These are phyloP conservation scores for Ramicandelaber brevisporus DNA, from an alignment of 192 early-diverging fungal genomes.

Conservation along the genomic window DNA sequence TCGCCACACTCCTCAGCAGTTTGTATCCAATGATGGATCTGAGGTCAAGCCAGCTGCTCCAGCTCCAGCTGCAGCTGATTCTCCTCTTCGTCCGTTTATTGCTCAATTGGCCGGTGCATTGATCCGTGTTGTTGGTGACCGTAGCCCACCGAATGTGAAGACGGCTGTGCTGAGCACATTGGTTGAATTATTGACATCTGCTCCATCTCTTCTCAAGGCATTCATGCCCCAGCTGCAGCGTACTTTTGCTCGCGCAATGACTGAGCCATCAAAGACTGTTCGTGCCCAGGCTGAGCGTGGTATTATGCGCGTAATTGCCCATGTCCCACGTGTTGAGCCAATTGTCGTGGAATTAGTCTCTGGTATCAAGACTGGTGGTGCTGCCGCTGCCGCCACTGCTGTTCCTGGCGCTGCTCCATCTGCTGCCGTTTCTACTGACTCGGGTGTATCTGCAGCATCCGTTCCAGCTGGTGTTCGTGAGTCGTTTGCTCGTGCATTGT, in stretches of 20 bases:
- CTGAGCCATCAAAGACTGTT: constrained; percentile 48
- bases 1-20: constrained; percentile 9
- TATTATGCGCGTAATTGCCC: constrained; percentile 33
- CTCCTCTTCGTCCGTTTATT: constrained; percentile 64
- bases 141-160: constrained; percentile 76
- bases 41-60: constrained; percentile 17
- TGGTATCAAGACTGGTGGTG: constrained; percentile 32
- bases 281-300: constrained; percentile 61
- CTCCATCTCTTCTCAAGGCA: constrained; percentile 72
- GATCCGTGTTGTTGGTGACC: constrained; percentile 92
- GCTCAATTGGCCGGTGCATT: constrained; percentile 91
- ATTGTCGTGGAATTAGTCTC: constrained; percentile 44
- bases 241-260: constrained; percentile 76
- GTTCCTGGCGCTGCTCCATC: constrained; percentile 8
- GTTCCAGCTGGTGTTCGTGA: constrained; percentile 8
- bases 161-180: constrained; percentile 75
- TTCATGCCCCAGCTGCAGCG: constrained; percentile 97
- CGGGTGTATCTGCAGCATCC: constrained; percentile 4
- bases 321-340: constrained; percentile 56
- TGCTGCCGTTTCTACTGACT: constrained; percentile 4
- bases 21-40: background rate
- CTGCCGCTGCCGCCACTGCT: constrained; percentile 11
- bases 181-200: constrained; percentile 49
- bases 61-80: constrained; percentile 33
- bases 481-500: constrained; percentile 7